Evolutionary conservation across 805 yeast species (phyloP).

Genomic region (Saturnispora galanensis): DNA sequence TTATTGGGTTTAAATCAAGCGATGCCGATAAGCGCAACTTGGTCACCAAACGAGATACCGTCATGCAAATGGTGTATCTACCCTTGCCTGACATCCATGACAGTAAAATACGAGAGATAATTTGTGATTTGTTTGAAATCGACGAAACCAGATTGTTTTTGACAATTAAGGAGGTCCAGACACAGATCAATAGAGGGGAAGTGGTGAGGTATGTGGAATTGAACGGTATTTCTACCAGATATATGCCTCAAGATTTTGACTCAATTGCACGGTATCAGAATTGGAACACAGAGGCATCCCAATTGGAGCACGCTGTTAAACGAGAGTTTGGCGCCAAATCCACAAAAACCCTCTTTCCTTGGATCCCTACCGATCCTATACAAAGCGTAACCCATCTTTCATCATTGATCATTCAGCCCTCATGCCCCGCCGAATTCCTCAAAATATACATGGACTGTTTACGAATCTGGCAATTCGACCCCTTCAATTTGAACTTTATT

Average conservation of each 20-base stretch:
- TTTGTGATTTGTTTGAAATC: constrained; percentile 10
- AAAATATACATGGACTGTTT: constrained; percentile 22
- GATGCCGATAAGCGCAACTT: constrained; percentile 5
- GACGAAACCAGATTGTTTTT: background rate
- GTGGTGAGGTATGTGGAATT: constrained; percentile 6
- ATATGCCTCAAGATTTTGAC: constrained; percentile 13
- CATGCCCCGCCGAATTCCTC: constrained; percentile 16
- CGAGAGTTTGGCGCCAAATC: background rate
- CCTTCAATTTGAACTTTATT: constrained; percentile 18
- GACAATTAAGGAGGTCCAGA: constrained; percentile 4
- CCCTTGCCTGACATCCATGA: constrained; percentile 15
- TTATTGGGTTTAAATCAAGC: constrained; percentile 12
- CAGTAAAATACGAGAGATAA: constrained; percentile 6
- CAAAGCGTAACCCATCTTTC: constrained; percentile 10
- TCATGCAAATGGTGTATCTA: constrained; percentile 9
- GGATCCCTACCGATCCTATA: constrained; percentile 10
- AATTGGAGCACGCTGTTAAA: constrained; percentile 9
- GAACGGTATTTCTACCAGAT: constrained; percentile 5
- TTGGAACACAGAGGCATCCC: constrained; percentile 12
- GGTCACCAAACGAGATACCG: constrained; percentile 5
- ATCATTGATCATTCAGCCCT: constrained; percentile 11
- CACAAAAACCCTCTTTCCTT: background rate
- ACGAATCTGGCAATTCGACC: constrained; percentile 26
- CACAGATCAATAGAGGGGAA: constrained; percentile 3
- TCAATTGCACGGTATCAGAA: constrained; percentile 9